Evolutionary conservation across 176 grass and related monocot genomes (phyloP).

Genomic region (Raddia distichophylla): DNA sequence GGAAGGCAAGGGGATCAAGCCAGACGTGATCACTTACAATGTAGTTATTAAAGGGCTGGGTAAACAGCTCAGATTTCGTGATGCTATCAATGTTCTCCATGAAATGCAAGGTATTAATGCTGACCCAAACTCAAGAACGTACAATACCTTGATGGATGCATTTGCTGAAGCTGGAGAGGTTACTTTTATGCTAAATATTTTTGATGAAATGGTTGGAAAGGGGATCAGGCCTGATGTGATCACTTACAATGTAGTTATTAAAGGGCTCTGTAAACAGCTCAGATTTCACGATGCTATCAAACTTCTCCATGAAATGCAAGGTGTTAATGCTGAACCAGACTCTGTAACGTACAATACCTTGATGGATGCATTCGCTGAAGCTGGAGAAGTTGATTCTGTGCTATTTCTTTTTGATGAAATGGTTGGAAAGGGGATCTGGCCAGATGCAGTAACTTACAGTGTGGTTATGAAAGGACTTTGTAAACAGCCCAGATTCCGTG

Average conservation of each 20-base stretch:
- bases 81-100: conserved; percentile 60
- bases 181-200: conserved; percentile 50
- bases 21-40: conserved; percentile 68
- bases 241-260: conserved; percentile 79
- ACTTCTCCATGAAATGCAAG: conserved; percentile 64
- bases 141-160: conserved; percentile 86
- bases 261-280: conserved; percentile 78
- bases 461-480: conserved; percentile 93
- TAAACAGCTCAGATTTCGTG: conserved; percentile 57
- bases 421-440: conserved; percentile 56
- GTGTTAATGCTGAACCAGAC: conserved; percentile 49
- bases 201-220: conserved; percentile 72
- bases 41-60: conserved; percentile 89
- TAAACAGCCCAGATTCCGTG: conserved; percentile 56
- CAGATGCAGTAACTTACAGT: conserved; percentile 69
- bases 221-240: conserved; percentile 61
- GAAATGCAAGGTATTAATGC: conserved; percentile 63
- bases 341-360: conserved; percentile 69
- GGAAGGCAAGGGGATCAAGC: conserved; percentile 56
- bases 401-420: conserved; percentile 69
- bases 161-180: conserved; percentile 60
- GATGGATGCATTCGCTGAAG: conserved; percentile 83
- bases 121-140: conserved; percentile 55
- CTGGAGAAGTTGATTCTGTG: conserved; percentile 49
- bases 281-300: conserved; percentile 60